Percentiles rank a stretch among this genome's conserved stretches.
phyloP scores from a whole-genome alignment of 129 eudicot genomes.

The Flaveria brownii region DNA sequence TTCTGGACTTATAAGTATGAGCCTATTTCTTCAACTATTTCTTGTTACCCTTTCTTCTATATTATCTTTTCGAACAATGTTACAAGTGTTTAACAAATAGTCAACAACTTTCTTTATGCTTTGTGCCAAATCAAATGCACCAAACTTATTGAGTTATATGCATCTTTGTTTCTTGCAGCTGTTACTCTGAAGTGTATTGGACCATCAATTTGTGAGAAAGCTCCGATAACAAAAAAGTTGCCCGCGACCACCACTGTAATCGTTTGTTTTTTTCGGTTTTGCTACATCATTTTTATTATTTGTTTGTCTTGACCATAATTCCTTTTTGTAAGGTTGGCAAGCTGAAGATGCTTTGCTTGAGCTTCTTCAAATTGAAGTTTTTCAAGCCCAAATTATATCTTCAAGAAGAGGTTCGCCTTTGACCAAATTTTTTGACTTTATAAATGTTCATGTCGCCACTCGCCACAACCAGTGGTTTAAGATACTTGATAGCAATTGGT shows the following conservation, averaged over 20 bases:
- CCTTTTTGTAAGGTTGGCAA: slow-evolving; percentile 65
- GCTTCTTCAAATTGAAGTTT: slow-evolving; percentile 84
- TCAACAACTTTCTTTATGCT: background rate
- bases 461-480: background rate
- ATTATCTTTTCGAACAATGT: slow-evolving; percentile 3
- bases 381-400: slow-evolving; percentile 66
- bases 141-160: background rate
- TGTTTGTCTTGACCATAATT: background rate
- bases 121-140: background rate
- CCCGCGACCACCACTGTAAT: slow-evolving; percentile 86
- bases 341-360: slow-evolving; percentile 84
- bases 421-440: background rate
- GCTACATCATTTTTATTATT: background rate
- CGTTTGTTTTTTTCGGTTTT: background rate
- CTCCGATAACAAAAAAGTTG: slow-evolving; percentile 73
- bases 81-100: background rate
- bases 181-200: slow-evolving; percentile 83
- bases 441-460: background rate
- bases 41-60: background rate
- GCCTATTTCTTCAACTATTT: background rate
- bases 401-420: slow-evolving; percentile 74
- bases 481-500: background rate
- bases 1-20: slow-evolving; percentile 68
- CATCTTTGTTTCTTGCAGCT: slow-evolving; percentile 46
- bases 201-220: slow-evolving; percentile 86